Conservation (phyloP, 148 eudicot species). For the Persicaria tinctoria region DNA sequence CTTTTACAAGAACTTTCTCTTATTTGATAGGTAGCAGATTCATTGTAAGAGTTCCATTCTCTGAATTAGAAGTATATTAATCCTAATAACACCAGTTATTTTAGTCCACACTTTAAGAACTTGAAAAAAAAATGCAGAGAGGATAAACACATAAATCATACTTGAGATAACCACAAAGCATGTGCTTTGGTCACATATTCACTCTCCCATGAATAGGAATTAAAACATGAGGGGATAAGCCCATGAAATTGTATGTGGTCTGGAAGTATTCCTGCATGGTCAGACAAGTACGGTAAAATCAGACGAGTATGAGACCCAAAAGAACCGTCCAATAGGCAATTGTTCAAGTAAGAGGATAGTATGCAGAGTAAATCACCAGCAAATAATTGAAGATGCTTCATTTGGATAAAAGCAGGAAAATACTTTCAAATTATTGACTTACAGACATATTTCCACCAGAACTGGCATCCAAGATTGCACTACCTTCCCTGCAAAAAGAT, state of each 20-base stretch:
- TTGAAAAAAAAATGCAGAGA: background rate
- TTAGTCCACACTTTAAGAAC: background rate
- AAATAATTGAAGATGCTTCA: no score
- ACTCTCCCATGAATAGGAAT: slow-evolving; percentile 95
- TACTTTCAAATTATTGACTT: no score
- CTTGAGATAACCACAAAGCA: slow-evolving; percentile 91
- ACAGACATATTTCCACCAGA: no score
- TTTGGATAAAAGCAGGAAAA: no score
- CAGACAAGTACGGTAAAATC: no score
- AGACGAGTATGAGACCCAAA: no score
- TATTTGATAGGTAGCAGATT: background rate
- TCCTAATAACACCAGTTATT: background rate
- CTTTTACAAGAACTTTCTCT: background rate
- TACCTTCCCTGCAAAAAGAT: no score
- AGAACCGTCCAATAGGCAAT: no score
- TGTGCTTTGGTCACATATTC: slow-evolving; percentile 87
- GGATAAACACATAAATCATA: slow-evolving; percentile 22
- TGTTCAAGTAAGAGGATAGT: no score
- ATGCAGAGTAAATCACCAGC: no score
- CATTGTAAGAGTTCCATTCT: background rate
- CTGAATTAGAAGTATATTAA: background rate
- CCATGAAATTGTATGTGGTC: slow-evolving; percentile 71
- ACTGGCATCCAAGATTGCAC: no score
- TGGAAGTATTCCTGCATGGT: no score
- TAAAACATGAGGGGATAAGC: slow-evolving; percentile 61